Conservation (phyloP, 2,329 filamentous ascomycete genomes). For the Trichoderma sp. region DNA sequence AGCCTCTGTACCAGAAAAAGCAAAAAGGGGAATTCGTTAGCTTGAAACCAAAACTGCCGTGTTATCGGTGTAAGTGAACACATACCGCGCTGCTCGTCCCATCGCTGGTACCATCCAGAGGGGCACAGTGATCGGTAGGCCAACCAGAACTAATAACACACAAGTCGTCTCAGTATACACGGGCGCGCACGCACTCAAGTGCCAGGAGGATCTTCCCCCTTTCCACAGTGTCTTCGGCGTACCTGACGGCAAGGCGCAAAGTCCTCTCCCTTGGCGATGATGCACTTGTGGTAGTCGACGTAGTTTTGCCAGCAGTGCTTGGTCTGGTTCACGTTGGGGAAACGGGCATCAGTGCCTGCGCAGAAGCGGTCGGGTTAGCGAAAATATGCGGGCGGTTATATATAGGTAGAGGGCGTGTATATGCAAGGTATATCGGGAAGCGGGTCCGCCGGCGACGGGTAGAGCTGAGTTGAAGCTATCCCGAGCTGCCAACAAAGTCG, state of each 20-base stretch:
- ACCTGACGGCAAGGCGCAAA: slow-evolving; percentile 97
- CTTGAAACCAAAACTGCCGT: slow-evolving; percentile 28
- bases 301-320: slow-evolving; percentile 99
- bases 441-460: slow-evolving; percentile 18
- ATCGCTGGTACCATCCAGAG: slow-evolving; percentile 87
- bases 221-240: slow-evolving; percentile 39
- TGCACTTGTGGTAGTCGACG: slow-evolving; percentile 99
- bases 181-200: not conserved
- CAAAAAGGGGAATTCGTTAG: not conserved
- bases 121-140: slow-evolving; percentile 98
- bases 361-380: slow-evolving; percentile 19
- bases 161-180: slow-evolving; percentile 16
- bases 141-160: slow-evolving; percentile 75
- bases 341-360: slow-evolving; percentile 95
- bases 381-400: not conserved
- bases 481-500: slow-evolving; percentile 10
- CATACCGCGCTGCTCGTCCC: slow-evolving; percentile 96
- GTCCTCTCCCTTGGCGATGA: slow-evolving; percentile 96
- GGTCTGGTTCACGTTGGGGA: slow-evolving; percentile 97
- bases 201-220: not conserved
- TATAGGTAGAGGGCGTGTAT: not conserved
- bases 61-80: slow-evolving; percentile 31
- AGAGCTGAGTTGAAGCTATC: slow-evolving; percentile 5
- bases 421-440: not conserved
- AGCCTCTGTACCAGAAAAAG: slow-evolving; percentile 51